Conservation (phyloP, 2,329 filamentous ascomycete species). For the Dothidotthia symphoricarpi region DNA sequence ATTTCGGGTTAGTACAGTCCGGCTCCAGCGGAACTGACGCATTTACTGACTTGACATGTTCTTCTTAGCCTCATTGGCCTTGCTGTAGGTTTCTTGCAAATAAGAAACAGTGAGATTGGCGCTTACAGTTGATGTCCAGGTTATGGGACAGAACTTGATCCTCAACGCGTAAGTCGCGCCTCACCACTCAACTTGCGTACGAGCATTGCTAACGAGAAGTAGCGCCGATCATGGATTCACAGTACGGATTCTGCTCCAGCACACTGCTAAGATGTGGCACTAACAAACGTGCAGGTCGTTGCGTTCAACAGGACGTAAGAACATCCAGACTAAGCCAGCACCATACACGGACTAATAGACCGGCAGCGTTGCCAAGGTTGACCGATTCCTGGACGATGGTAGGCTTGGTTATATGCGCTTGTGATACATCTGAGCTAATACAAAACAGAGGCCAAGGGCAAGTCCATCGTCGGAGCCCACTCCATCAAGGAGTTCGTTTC, state of each 20-base stretch:
- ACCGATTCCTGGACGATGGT: constrained; percentile 80
- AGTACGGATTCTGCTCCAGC: constrained; percentile 40
- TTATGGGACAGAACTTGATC: constrained; percentile 56
- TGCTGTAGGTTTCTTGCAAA: constrained; percentile 38
- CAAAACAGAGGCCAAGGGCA: constrained; percentile 60
- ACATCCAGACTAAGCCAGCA: constrained; percentile 1
- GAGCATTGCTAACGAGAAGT: constrained; percentile 26
- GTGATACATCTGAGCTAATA: constrained; percentile 23
- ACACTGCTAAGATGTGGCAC: constrained; percentile 7
- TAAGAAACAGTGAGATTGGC: constrained; percentile 1
- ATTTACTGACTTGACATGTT: background rate
- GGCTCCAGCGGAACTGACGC: background rate
- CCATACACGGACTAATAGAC: constrained; percentile 20
- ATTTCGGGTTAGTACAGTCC: constrained; percentile 29
- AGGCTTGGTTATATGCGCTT: constrained; percentile 6
- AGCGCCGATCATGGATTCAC: constrained; percentile 71
- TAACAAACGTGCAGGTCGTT: constrained; percentile 55
- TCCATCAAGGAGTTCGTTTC: constrained; percentile 89
- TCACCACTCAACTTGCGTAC: constrained; percentile 9
- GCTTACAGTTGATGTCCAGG: constrained; percentile 28
- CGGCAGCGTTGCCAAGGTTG: constrained; percentile 80
- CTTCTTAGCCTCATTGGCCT: constrained; percentile 54
- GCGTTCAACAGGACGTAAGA: constrained; percentile 88
- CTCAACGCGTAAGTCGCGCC: constrained; percentile 49
- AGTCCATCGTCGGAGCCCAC: constrained; percentile 91